These are phyloP conservation scores for Lipomyces kockii DNA, from an alignment of 805 yeast genomes.

Conservation along the genomic window DNA sequence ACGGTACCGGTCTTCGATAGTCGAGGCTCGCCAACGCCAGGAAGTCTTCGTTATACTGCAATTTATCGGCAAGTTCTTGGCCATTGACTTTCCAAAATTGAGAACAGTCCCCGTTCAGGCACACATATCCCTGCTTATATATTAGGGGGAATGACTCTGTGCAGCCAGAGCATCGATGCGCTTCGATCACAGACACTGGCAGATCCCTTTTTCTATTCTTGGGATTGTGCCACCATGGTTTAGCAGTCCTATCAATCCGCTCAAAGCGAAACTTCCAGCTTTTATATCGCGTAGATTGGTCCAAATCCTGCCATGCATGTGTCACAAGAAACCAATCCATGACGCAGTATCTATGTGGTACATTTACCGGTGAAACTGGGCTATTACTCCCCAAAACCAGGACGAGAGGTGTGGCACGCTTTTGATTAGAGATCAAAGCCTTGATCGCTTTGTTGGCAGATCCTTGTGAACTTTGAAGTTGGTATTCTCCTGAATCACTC, in stretches of 20 bases:
- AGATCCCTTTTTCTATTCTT: background rate
- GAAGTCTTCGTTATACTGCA: conserved; percentile 4
- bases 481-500: background rate
- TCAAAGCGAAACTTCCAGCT: conserved; percentile 17
- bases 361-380: background rate
- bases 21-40: background rate
- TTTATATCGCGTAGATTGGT: background rate
- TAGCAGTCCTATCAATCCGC: background rate
- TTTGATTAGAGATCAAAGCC: conserved; percentile 5
- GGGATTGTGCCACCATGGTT: conserved; percentile 14
- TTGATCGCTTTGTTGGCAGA: conserved; percentile 2
- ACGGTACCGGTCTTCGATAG: background rate
- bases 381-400: conserved; percentile 7
- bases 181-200: background rate
- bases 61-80: background rate
- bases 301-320: conserved; percentile 14
- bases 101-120: background rate
- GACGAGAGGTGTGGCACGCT: conserved; percentile 8
- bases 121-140: background rate
- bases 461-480: conserved; percentile 3
- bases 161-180: conserved; percentile 1
- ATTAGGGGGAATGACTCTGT: background rate
- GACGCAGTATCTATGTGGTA: conserved; percentile 15
- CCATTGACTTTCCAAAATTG: conserved; percentile 1
- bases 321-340: conserved; percentile 19